A percentile compares a stretch with the other conserved stretches of the same genome.
These are phyloP conservation scores for Trichoderma afroharzianum DNA, from an alignment of 2,329 filamentous ascomycete genomes.

Conservation along the genomic window DNA sequence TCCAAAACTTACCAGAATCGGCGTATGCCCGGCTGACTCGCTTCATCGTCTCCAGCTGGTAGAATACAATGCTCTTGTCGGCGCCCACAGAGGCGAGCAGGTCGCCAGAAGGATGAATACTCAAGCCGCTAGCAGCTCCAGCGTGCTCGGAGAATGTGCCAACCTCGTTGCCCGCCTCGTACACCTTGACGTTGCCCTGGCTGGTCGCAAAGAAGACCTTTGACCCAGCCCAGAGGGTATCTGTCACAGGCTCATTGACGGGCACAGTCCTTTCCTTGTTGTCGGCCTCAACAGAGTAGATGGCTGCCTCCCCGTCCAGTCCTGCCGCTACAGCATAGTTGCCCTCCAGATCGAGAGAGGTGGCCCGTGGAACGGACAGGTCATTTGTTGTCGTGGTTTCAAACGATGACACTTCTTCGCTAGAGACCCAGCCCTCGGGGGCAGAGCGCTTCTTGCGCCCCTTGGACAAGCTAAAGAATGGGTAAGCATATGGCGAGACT, in stretches of 20 bases:
- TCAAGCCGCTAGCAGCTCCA: slow-evolving; percentile 72
- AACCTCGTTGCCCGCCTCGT: slow-evolving; percentile 65
- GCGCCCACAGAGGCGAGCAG: slow-evolving; percentile 82
- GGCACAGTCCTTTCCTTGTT: slow-evolving; percentile 65
- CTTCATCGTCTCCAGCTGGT: slow-evolving; percentile 67
- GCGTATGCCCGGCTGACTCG: slow-evolving; percentile 76
- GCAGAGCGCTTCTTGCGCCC: slow-evolving; percentile 85
- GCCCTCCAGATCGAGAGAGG: slow-evolving; percentile 50
- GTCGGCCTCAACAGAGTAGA: slow-evolving; percentile 70
- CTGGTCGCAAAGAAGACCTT: slow-evolving; percentile 71
- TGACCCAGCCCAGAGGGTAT: slow-evolving; percentile 60
- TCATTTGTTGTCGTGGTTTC: slow-evolving; percentile 43
- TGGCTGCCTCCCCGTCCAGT: slow-evolving; percentile 66
- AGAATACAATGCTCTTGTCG: slow-evolving; percentile 90
- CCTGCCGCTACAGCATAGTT: slow-evolving; percentile 72
- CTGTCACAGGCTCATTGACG: slow-evolving; percentile 65
- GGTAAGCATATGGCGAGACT: slow-evolving; percentile 17
- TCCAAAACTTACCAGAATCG: slow-evolving; percentile 66
- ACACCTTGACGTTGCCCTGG: slow-evolving; percentile 76
- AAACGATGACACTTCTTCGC: slow-evolving; percentile 61
- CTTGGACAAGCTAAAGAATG: slow-evolving; percentile 67
- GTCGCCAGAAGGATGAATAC: slow-evolving; percentile 76
- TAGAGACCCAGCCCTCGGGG: slow-evolving; percentile 78
- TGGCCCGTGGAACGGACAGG: slow-evolving; percentile 46
- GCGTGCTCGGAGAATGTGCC: slow-evolving; percentile 77